Conservation (phyloP, 768 basidiomycete species). For the Mycena capillaripes region DNA sequence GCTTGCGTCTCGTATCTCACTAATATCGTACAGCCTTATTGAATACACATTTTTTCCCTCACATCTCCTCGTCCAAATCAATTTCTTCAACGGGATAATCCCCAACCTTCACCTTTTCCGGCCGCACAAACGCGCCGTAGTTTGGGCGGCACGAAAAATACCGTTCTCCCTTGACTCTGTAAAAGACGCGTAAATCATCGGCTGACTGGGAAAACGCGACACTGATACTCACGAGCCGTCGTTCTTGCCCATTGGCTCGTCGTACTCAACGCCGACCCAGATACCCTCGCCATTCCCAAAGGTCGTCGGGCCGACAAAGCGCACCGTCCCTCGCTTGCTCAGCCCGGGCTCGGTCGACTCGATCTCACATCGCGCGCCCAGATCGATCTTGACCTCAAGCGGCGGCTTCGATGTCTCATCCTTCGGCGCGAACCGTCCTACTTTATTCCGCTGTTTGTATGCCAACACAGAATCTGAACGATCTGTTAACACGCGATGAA, state of each 20-base stretch:
- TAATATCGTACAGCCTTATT: conserved; percentile 20
- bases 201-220: not conserved
- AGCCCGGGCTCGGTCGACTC: conserved; percentile 78
- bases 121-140: conserved; percentile 89
- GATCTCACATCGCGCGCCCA: conserved; percentile 89
- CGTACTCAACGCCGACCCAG: conserved; percentile 96
- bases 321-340: conserved; percentile 85
- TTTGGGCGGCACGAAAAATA: conserved; percentile 87
- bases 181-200: conserved; percentile 19
- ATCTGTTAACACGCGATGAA: conserved; percentile 13
- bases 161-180: conserved; percentile 84
- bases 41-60: not conserved
- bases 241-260: conserved; percentile 96
- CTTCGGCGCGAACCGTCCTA: conserved; percentile 88
- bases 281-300: conserved; percentile 76
- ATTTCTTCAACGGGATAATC: conserved; percentile 91
- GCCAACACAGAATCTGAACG: conserved; percentile 86
- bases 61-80: conserved; percentile 84
- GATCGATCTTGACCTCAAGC: conserved; percentile 61
- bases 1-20: no score
- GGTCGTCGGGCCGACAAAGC: conserved; percentile 86
- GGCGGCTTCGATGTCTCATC: conserved; percentile 47
- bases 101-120: conserved; percentile 85
- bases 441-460: conserved; percentile 88
- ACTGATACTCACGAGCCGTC: conserved; percentile 85